These are phyloP conservation scores for Microsporum ferrugineum DNA, from an alignment of 2,329 filamentous ascomycete genomes.

Conservation along the genomic window DNA sequence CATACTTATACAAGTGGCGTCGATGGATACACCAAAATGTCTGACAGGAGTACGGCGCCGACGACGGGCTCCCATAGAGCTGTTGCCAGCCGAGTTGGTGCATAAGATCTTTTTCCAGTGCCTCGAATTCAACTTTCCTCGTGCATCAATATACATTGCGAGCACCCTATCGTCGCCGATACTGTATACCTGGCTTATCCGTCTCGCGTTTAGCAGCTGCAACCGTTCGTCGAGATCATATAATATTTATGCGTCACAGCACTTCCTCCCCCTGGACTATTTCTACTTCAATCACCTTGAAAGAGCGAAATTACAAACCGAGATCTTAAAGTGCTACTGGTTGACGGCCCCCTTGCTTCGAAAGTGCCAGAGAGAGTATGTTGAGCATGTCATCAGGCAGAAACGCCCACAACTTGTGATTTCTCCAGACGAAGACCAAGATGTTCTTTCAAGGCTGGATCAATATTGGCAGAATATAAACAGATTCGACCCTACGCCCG, in stretches of 20 bases:
- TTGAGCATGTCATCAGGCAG: constrained; percentile 24
- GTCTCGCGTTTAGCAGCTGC: constrained; percentile 32
- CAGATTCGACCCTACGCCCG: constrained; percentile 16
- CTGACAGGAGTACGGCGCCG: not conserved
- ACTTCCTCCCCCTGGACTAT: constrained; percentile 31
- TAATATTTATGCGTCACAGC: constrained; percentile 24
- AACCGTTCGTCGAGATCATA: constrained; percentile 22
- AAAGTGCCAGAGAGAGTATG: constrained; percentile 30
- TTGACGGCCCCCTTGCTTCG: constrained; percentile 30
- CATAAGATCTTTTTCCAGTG: constrained; percentile 42
- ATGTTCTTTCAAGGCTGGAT: constrained; percentile 19
- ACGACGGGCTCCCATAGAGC: constrained; percentile 11
- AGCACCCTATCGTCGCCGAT: constrained; percentile 29
- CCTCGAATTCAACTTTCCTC: constrained; percentile 38
- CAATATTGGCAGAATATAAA: constrained; percentile 18
- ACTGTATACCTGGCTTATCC: constrained; percentile 35
- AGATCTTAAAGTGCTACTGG: constrained; percentile 31
- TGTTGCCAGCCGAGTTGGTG: constrained; percentile 19
- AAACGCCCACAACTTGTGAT: constrained; percentile 23
- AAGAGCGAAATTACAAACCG: constrained; percentile 25
- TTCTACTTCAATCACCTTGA: constrained; percentile 22
- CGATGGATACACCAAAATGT: not conserved
- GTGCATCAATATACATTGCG: constrained; percentile 34
- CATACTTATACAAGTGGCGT: not conserved
- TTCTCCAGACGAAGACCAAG: constrained; percentile 16